A percentile compares a stretch with the other conserved stretches of the same genome.
phyloP scores from a whole-genome alignment of 139 green algal species.

The Coccomyxa sp. region DNA sequence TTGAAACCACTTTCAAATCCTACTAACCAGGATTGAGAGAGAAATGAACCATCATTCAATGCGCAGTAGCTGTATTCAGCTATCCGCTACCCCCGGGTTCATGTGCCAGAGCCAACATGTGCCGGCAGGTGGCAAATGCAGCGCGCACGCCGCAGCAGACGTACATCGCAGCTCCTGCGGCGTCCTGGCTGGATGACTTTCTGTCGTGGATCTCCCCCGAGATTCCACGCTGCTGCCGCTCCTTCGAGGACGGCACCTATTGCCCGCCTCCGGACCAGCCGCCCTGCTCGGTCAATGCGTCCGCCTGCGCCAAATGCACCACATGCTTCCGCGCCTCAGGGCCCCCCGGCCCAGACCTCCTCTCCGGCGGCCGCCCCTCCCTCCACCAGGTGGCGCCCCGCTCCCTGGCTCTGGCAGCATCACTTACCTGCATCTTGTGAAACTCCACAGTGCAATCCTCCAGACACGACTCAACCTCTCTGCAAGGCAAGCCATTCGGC shows the following conservation, averaged over 20 bases:
- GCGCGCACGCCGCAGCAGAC: conserved; percentile 29
- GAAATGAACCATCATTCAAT: no score
- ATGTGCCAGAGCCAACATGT: neutral
- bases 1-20: no score
- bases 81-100: neutral
- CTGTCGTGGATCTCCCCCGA: conserved; percentile 66
- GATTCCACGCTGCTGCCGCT: conserved; percentile 38
- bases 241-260: conserved; percentile 23
- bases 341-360: conserved; percentile 2
- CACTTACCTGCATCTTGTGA: no score
- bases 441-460: no score
- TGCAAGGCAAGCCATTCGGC: no score
- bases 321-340: conserved; percentile 47
- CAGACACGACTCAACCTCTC: no score
- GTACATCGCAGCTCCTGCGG: conserved; percentile 67
- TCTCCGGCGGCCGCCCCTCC: conserved; percentile 30
- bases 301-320: conserved; percentile 53
- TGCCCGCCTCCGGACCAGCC: conserved; percentile 74
- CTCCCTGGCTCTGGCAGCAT: neutral
- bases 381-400: conserved; percentile 44
- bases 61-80: no score
- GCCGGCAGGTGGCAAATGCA: conserved; percentile 30
- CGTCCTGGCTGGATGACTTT: conserved; percentile 93
- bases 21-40: no score
- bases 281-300: conserved; percentile 44